phyloP scores from a whole-genome alignment of 768 basidiomycete species.

The Trametopsis cervina region DNA sequence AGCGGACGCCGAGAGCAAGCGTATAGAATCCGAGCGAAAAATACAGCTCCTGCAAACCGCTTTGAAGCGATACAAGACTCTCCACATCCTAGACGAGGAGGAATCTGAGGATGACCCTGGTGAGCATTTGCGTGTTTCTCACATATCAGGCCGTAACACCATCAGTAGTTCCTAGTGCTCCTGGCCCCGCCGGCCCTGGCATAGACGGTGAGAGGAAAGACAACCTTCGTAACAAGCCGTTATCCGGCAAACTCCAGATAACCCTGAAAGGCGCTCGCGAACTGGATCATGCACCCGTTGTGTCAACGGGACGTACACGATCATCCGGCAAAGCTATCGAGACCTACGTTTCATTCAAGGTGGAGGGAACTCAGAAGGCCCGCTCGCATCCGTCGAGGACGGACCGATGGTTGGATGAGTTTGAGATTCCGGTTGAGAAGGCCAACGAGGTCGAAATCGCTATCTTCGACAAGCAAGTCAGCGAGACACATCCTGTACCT shows the following conservation, averaged over 20 bases:
- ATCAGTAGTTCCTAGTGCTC: conserved; percentile 10
- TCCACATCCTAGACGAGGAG: conserved; percentile 89
- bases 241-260: conserved; percentile 88
- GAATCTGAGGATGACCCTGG: conserved; percentile 62
- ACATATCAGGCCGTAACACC: neutral
- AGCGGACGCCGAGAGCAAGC: conserved; percentile 89
- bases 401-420: conserved; percentile 97
- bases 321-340: conserved; percentile 81
- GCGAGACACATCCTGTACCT: conserved; percentile 74
- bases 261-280: conserved; percentile 88
- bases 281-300: conserved; percentile 86
- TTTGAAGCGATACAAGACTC: conserved; percentile 91
- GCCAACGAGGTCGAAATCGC: conserved; percentile 98
- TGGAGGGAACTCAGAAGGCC: conserved; percentile 91
- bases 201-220: conserved; percentile 86
- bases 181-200: conserved; percentile 38
- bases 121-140: conserved; percentile 21
- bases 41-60: conserved; percentile 89
- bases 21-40: conserved; percentile 93
- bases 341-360: conserved; percentile 89
- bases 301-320: conserved; percentile 51
- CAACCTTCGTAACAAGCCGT: conserved; percentile 85
- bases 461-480: conserved; percentile 86
- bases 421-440: conserved; percentile 94
- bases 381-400: conserved; percentile 89